A percentile compares a stretch with the other conserved stretches of the same genome.
Conservation (phyloP, 2,329 filamentous ascomycete species). For the Colletotrichum neosansevieriae region DNA sequence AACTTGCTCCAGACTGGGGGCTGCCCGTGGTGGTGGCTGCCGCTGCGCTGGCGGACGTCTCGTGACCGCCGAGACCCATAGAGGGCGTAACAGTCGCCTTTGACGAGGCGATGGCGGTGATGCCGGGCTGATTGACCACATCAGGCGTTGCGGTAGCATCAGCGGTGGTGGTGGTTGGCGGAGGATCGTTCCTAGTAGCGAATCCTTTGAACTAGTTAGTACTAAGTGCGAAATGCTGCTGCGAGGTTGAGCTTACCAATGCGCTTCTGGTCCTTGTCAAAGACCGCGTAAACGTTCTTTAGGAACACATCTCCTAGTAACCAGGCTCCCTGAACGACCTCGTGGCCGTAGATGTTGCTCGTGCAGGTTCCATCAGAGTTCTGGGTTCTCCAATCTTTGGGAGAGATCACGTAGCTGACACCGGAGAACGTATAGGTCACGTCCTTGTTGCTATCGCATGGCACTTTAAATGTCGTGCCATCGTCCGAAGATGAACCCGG, state of each 20-base stretch:
- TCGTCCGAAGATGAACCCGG: conserved; percentile 69
- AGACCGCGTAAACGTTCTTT: conserved; percentile 90
- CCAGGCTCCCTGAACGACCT: conserved; percentile 77
- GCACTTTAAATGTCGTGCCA: conserved; percentile 75
- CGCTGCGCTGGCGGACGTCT: conserved; percentile 46
- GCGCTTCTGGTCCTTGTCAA: conserved; percentile 77
- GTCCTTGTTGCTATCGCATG: conserved; percentile 73
- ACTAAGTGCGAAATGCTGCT: neutral
- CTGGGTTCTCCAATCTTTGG: conserved; percentile 76
- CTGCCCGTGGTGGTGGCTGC: conserved; percentile 20
- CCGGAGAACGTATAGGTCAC: conserved; percentile 78
- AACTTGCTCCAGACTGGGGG: conserved; percentile 21
- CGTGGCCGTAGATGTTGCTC: conserved; percentile 81
- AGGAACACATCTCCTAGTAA: conserved; percentile 88
- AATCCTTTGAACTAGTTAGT: conserved; percentile 49
- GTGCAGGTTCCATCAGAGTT: conserved; percentile 63
- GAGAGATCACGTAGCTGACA: conserved; percentile 73
- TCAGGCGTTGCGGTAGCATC: conserved; percentile 16
- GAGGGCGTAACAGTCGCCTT: conserved; percentile 34
- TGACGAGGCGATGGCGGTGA: conserved; percentile 26
- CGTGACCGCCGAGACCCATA: conserved; percentile 53
- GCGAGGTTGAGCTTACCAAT: conserved; percentile 64
- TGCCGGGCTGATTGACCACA: conserved; percentile 27
- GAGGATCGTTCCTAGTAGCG: conserved; percentile 48
- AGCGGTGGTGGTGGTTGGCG: conserved; percentile 30